Evolutionary conservation across 305 asterid genomes (phyloP).

Genomic region (Ajuga reptans): DNA sequence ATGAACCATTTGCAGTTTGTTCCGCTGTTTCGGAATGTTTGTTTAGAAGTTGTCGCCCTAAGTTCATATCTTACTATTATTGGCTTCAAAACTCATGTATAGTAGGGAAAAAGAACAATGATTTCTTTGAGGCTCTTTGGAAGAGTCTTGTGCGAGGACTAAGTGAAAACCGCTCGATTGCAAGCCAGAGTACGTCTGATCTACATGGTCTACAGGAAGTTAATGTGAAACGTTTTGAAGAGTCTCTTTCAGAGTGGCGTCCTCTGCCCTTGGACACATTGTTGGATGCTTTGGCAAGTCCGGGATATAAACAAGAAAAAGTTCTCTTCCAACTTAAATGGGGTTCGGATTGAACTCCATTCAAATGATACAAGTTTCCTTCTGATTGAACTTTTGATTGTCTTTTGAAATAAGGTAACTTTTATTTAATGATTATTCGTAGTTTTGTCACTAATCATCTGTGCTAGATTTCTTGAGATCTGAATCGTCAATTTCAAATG

Average conservation of each 20-base stretch:
- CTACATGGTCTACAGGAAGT: background rate
- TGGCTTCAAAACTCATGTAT: background rate
- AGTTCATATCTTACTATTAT: background rate
- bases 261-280: background rate
- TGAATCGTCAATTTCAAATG: too few relatives aligned
- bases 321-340: conserved; percentile 16
- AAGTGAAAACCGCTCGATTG: too few relatives aligned
- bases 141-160: too few relatives aligned
- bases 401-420: too few relatives aligned
- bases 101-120: background rate
- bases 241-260: background rate
- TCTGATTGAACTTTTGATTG: too few relatives aligned
- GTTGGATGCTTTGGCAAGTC: background rate
- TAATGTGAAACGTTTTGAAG: background rate
- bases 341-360: background rate
- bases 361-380: background rate
- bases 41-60: conserved; percentile 20
- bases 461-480: too few relatives aligned
- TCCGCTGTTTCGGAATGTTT: background rate
- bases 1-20: background rate
- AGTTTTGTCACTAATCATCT: too few relatives aligned
- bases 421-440: too few relatives aligned
- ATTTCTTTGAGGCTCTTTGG: too few relatives aligned
- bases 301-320: background rate
- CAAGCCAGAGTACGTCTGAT: background rate